A percentile compares a stretch with the other conserved stretches of the same genome.
Evolutionary conservation across 768 basidiomycete genomes (phyloP).

Genomic region (Cystobasidiopsis lactophilus): DNA sequence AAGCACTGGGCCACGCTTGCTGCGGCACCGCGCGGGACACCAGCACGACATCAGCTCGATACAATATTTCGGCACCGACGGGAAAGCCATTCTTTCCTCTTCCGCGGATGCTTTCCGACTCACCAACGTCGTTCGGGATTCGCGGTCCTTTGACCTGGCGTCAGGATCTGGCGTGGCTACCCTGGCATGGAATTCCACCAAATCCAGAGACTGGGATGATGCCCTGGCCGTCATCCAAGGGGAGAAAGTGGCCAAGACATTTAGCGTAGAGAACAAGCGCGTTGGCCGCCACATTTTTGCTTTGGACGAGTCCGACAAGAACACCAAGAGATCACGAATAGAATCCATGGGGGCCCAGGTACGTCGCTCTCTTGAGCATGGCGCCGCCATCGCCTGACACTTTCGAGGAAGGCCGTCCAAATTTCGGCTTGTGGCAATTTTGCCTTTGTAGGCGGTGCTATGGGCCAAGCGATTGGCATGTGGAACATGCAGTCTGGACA

Average conservation of each 20-base stretch:
- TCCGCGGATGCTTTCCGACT: constrained; percentile 63
- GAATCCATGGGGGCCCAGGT: not conserved
- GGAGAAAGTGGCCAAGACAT: constrained; percentile 60
- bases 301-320: constrained; percentile 25
- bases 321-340: not conserved
- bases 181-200: constrained; percentile 42
- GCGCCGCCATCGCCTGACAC: constrained; percentile 50
- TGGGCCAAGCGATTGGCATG: constrained; percentile 49
- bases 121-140: constrained; percentile 83
- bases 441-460: constrained; percentile 60
- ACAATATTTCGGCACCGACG: constrained; percentile 89
- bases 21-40: constrained; percentile 85
- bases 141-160: constrained; percentile 78
- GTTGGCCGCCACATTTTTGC: constrained; percentile 53
- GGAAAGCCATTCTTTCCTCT: constrained; percentile 54
- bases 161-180: constrained; percentile 54
- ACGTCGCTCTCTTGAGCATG: constrained; percentile 1
- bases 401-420: constrained; percentile 57
- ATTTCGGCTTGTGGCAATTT: constrained; percentile 94
- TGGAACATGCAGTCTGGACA: constrained; percentile 97
- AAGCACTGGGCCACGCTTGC: constrained; percentile 56
- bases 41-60: constrained; percentile 75
- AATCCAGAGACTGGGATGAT: constrained; percentile 94
- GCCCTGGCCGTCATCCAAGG: constrained; percentile 61
- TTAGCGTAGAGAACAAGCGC: constrained; percentile 64